A percentile compares a stretch with the other conserved stretches of the same genome.
Evolutionary conservation across 2,329 filamentous ascomycete genomes (phyloP).

Genomic region (Sclerotiophoma versabilis): DNA sequence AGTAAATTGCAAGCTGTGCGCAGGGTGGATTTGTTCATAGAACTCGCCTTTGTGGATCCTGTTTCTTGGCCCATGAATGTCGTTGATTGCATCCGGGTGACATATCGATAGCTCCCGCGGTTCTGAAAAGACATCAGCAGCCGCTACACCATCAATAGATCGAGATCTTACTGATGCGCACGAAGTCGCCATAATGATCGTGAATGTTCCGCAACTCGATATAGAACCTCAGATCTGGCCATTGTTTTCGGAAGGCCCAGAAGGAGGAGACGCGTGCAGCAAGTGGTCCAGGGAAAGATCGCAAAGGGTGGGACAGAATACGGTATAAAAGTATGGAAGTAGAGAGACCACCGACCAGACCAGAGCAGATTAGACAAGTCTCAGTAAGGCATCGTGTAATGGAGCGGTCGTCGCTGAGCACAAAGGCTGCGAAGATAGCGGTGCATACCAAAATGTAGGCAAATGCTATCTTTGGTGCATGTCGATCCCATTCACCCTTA

Average conservation of each 20-base stretch:
- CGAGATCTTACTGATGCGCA: constrained; percentile 26
- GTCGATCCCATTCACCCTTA: constrained; percentile 4
- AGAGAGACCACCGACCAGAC: background rate
- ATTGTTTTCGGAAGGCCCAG: constrained; percentile 22
- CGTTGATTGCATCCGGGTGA: constrained; percentile 27
- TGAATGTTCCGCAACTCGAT: constrained; percentile 20
- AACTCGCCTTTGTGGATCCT: constrained; percentile 34
- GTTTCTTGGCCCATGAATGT: constrained; percentile 27
- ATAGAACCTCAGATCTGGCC: constrained; percentile 22
- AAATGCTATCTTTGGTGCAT: background rate
- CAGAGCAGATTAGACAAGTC: background rate
- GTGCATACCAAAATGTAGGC: background rate
- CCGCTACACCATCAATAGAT: no score
- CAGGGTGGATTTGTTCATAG: constrained; percentile 30
- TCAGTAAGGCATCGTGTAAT: background rate
- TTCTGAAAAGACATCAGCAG: constrained; percentile 8
- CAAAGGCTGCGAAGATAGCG: background rate
- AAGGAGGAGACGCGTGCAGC: constrained; percentile 24
- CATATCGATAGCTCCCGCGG: constrained; percentile 35
- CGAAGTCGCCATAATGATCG: constrained; percentile 25
- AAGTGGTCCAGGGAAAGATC: constrained; percentile 17
- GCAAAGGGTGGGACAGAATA: constrained; percentile 16
- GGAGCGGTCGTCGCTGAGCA: background rate
- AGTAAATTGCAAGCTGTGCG: constrained; percentile 29
- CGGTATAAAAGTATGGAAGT: constrained; percentile 19